Conservation (phyloP, 345 rosid genomes). For the Cardamine chenopodiifolia region DNA sequence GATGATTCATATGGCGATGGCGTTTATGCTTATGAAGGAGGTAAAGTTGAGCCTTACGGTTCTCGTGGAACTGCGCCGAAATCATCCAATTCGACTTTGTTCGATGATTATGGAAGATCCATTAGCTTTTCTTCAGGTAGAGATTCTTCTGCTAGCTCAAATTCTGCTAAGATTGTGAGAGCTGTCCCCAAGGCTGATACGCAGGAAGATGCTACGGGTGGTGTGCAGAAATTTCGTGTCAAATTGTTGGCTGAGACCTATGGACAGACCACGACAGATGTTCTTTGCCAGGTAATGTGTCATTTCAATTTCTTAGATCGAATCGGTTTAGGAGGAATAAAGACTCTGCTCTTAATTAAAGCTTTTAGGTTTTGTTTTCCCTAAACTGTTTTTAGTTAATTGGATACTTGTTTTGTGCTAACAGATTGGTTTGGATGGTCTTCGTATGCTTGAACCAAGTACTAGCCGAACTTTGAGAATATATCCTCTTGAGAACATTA, state of each 20-base stretch:
- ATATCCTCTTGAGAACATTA: constrained; percentile 91
- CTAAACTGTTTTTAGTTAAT: background rate
- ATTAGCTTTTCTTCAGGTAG: constrained; percentile 62
- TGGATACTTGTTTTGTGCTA: constrained; percentile 17
- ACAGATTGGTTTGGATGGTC: constrained; percentile 98
- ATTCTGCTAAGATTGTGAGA: constrained; percentile 74
- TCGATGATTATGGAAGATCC: constrained; percentile 93
- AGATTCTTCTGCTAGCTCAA: constrained; percentile 51
- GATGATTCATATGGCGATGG: constrained; percentile 82
- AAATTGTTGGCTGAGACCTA: constrained; percentile 83
- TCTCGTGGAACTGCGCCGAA: constrained; percentile 90
- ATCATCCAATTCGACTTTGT: constrained; percentile 67
- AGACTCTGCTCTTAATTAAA: background rate
- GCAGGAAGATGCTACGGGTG: constrained; percentile 76
- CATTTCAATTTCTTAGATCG: background rate
- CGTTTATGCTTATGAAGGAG: constrained; percentile 80
- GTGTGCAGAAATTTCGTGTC: constrained; percentile 95
- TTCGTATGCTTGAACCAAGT: constrained; percentile 94
- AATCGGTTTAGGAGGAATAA: too few species aligned
- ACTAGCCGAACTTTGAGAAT: constrained; percentile 83
- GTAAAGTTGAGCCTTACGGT: constrained; percentile 89
- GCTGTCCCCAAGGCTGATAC: constrained; percentile 90
- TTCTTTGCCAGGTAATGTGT: constrained; percentile 81
- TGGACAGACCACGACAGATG: constrained; percentile 85
- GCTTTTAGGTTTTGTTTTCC: background rate